A percentile compares a stretch with the other conserved stretches of the same genome.
Conservation (phyloP, 441 rosid species). For the Hypseocharis bilobata region DNA sequence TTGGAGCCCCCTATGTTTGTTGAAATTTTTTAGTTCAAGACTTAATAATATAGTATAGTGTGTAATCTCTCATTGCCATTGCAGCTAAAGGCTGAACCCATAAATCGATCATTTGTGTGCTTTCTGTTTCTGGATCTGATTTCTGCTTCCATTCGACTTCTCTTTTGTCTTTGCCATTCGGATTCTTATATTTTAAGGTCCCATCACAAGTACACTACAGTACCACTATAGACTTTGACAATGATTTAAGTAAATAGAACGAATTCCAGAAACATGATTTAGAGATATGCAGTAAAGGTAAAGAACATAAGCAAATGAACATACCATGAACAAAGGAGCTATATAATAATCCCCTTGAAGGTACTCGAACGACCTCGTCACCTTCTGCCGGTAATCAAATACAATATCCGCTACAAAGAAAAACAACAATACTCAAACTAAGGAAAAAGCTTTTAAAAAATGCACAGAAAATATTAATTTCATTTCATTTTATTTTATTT, state of each 20-base stretch:
- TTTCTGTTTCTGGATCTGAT: neutral
- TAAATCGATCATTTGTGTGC: neutral
- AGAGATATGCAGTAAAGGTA: neutral
- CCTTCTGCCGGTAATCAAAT: conserved; percentile 87
- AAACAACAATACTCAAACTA: conserved; percentile 4
- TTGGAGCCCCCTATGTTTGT: neutral
- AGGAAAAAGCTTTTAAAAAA: neutral
- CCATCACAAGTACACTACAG: neutral
- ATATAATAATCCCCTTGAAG: conserved; percentile 88
- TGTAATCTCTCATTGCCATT: neutral
- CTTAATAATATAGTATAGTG: neutral
- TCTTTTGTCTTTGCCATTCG: neutral
- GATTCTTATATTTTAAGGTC: neutral
- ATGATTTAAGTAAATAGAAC: neutral
- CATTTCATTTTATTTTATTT: too few species aligned
- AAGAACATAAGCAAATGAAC: neutral
- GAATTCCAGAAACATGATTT: too few species aligned
- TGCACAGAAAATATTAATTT: too few species aligned
- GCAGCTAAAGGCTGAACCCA: neutral
- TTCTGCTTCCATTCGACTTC: neutral
- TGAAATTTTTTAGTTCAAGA: neutral
- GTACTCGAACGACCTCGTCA: conserved; percentile 75
- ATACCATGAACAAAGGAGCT: conserved; percentile 73
- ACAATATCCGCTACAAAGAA: conserved; percentile 68
- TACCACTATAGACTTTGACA: too few species aligned